Percentiles rank a stretch among this genome's conserved stretches.
Conservation (phyloP, 441 rosid species). For the Eruca vesicaria region DNA sequence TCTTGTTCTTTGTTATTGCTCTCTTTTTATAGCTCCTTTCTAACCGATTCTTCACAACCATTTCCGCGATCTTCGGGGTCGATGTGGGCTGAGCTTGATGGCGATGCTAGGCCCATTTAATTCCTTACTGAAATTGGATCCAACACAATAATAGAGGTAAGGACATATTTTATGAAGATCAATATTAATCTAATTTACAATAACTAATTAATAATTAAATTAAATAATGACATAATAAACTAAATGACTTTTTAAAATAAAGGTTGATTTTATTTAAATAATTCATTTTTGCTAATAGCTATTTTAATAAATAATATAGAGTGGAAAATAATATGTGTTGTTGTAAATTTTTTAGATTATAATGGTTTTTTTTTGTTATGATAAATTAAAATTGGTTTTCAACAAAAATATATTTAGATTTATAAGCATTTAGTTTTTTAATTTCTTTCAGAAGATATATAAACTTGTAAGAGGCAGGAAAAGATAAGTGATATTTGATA, state of each 20-base stretch:
- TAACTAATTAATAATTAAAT: not conserved
- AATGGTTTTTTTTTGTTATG: not conserved
- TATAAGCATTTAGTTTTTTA: too few relatives aligned
- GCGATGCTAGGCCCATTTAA: too few relatives aligned
- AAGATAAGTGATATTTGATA: not conserved
- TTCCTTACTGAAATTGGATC: too few relatives aligned
- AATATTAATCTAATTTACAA: not conserved
- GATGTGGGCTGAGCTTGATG: too few relatives aligned
- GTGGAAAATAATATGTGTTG: not conserved
- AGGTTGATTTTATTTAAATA: not conserved
- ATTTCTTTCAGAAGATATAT: too few relatives aligned
- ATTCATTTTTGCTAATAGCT: not conserved
- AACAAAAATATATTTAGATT: too few relatives aligned
- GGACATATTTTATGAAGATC: not conserved
- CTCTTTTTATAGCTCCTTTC: too few relatives aligned
- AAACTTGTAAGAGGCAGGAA: not conserved
- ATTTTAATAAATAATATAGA: not conserved
- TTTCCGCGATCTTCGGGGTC: too few relatives aligned
- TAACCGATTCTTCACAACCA: too few relatives aligned
- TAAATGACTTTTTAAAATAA: not conserved
- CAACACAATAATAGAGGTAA: too few relatives aligned
- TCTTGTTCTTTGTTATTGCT: too few relatives aligned
- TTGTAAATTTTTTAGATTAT: not conserved
- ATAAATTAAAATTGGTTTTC: not conserved
- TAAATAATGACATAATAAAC: not conserved